phyloP scores from a whole-genome alignment of 768 basidiomycete genomes.

The Termitomyces sp. region DNA sequence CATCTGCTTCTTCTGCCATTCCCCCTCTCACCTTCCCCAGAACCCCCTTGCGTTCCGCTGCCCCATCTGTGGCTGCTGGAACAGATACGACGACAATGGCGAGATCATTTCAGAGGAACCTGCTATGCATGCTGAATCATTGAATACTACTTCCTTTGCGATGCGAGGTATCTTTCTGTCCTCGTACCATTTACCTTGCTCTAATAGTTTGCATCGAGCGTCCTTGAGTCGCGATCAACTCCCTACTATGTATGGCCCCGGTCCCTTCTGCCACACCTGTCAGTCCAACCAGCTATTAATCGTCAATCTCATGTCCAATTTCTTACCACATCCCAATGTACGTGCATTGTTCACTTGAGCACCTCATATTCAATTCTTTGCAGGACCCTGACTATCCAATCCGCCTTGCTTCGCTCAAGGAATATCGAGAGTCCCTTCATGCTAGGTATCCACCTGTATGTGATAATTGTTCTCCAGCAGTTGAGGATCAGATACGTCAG shows the following conservation, averaged over 20 bases:
- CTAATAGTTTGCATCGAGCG: slow-evolving; percentile 30
- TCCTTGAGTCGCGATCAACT: slow-evolving; percentile 67
- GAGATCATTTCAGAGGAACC: slow-evolving; percentile 83
- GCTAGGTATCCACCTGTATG: slow-evolving; percentile 87
- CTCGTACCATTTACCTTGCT: not conserved
- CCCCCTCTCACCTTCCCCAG: slow-evolving; percentile 33
- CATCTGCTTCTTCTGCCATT: slow-evolving; percentile 73
- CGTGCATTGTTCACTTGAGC: slow-evolving; percentile 20
- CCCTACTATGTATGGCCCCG: slow-evolving; percentile 52
- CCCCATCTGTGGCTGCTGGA: slow-evolving; percentile 65
- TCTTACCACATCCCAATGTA: slow-evolving; percentile 77
- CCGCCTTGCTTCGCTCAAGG: slow-evolving; percentile 58
- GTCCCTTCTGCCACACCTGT: slow-evolving; percentile 82
- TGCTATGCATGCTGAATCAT: slow-evolving; percentile 76
- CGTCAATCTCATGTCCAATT: slow-evolving; percentile 83
- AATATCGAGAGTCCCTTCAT: slow-evolving; percentile 73
- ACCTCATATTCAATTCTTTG: slow-evolving; percentile 1
- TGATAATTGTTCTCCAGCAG: slow-evolving; percentile 63
- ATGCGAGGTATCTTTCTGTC: slow-evolving; percentile 53
- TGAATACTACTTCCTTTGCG: slow-evolving; percentile 68
- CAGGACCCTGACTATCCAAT: slow-evolving; percentile 71
- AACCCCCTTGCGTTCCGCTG: slow-evolving; percentile 62
- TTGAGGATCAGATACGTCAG: slow-evolving; percentile 75
- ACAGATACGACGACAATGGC: slow-evolving; percentile 64
- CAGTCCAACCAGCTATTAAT: slow-evolving; percentile 91